A percentile compares a stretch with the other conserved stretches of the same genome.
These are phyloP conservation scores for Apocynum venetum DNA, from an alignment of 257 asterid species.

Conservation along the genomic window DNA sequence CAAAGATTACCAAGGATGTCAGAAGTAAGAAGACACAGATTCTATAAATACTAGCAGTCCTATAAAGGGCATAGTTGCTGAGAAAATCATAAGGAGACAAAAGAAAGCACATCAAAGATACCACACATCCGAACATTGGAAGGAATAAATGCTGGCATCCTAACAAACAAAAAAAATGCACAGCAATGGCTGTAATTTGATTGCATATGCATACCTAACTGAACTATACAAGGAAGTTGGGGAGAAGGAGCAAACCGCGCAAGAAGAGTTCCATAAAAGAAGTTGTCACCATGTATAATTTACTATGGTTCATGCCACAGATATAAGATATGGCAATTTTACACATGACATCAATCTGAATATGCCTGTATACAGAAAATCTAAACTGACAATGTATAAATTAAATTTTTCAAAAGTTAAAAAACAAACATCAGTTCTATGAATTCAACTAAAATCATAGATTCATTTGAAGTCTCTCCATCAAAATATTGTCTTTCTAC, in stretches of 20 bases:
- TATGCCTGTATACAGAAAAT: not conserved
- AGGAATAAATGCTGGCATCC: not conserved
- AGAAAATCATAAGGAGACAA: not conserved
- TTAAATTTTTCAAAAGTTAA: not conserved
- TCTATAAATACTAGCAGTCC: not conserved
- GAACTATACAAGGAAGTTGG: not conserved
- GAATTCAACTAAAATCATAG: not conserved
- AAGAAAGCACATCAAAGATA: not conserved
- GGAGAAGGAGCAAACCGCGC: not conserved
- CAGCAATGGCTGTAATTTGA: not conserved
- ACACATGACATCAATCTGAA: not conserved
- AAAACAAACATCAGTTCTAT: not conserved
- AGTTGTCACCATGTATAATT: not conserved
- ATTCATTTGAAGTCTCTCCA: not conserved
- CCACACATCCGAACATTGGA: not conserved
- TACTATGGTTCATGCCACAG: not conserved
- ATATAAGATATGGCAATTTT: not conserved
- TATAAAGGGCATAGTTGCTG: not conserved
- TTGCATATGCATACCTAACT: not conserved
- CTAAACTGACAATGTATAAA: not conserved
- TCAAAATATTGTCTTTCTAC: not conserved
- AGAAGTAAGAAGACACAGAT: slow-evolving; percentile 11
- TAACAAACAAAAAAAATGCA: not conserved
- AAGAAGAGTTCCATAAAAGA: not conserved
- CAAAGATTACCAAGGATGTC: slow-evolving; percentile 17